phyloP scores from a whole-genome alignment of 179 eudicot genomes.

The Beta corolliflora region DNA sequence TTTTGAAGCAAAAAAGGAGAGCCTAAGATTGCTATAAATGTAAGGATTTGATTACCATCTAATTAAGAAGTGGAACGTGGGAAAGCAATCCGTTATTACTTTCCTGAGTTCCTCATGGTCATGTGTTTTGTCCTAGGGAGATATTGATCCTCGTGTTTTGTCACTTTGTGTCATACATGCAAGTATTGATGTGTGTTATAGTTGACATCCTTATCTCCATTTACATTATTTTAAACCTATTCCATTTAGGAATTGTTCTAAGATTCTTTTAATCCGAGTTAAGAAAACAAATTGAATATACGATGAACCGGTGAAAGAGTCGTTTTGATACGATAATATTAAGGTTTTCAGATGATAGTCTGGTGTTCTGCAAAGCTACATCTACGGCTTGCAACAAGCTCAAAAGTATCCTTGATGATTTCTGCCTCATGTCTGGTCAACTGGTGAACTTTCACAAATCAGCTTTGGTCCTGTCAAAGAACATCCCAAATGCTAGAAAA shows the following conservation, averaged over 20 bases:
- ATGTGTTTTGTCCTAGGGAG: background rate
- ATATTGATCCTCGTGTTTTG: background rate
- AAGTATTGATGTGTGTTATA: background rate
- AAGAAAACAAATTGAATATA: background rate
- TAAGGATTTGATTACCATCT: background rate
- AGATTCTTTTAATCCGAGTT: background rate
- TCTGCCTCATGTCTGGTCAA: too few relatives aligned
- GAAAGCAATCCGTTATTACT: background rate
- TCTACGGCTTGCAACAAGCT: too few relatives aligned
- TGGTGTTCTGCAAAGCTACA: too few relatives aligned
- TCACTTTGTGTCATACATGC: background rate
- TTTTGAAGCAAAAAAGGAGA: background rate
- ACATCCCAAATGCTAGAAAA: too few relatives aligned
- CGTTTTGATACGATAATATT: background rate
- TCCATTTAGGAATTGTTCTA: background rate
- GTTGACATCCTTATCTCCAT: background rate
- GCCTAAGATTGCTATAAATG: background rate
- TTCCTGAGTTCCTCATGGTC: background rate
- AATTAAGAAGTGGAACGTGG: background rate
- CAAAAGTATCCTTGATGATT: too few relatives aligned
- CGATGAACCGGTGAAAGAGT: background rate
- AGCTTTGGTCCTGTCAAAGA: too few relatives aligned
- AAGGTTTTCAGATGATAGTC: background rate
- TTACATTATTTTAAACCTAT: background rate
- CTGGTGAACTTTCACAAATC: too few relatives aligned